These are phyloP conservation scores for Lachnellula subtilissima DNA, from an alignment of 2,329 filamentous ascomycete species.

Conservation along the genomic window DNA sequence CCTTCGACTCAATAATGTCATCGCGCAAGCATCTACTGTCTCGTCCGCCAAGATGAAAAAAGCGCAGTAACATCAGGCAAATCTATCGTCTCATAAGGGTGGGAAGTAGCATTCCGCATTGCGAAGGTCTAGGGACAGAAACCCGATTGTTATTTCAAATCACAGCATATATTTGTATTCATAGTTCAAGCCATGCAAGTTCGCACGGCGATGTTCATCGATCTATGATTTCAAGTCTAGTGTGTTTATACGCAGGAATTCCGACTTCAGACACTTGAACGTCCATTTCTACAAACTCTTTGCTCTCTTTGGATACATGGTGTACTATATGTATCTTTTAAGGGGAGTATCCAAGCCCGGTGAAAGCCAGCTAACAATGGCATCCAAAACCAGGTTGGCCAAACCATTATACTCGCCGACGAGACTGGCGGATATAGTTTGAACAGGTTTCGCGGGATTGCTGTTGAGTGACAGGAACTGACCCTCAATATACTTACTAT, in stretches of 20 bases:
- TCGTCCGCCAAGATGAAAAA: background rate
- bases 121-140: too few species aligned
- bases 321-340: too few species aligned
- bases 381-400: background rate
- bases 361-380: background rate
- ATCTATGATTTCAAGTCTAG: background rate
- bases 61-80: background rate
- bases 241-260: background rate
- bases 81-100: background rate
- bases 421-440: background rate
- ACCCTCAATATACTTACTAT: background rate
- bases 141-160: background rate
- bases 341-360: background rate
- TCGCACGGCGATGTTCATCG: background rate
- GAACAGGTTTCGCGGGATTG: background rate
- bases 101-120: too few species aligned
- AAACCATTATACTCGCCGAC: background rate
- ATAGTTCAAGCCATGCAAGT: background rate
- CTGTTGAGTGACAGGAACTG: background rate
- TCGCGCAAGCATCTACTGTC: slow-evolving; percentile 6
- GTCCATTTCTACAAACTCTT: too few species aligned
- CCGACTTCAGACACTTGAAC: too few species aligned
- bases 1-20: slow-evolving; percentile 25
- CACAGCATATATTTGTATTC: background rate
- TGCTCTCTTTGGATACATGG: too few species aligned